These are phyloP conservation scores for Phytophthora pini DNA, from an alignment of 352 stramenopile species.

Conservation along the genomic window DNA sequence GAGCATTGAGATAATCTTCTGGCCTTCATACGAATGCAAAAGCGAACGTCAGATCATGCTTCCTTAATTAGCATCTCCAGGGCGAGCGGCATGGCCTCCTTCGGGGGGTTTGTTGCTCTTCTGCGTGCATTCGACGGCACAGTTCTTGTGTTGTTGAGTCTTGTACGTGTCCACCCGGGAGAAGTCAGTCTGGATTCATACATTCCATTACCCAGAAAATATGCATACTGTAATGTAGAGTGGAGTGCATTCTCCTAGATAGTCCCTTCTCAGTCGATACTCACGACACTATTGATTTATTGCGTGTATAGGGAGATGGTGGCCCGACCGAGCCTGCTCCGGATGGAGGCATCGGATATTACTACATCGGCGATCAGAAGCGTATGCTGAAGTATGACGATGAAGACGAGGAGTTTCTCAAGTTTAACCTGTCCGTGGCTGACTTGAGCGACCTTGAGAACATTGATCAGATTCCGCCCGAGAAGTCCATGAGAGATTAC, in stretches of 20 bases:
- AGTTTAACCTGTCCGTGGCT: constrained; percentile 72
- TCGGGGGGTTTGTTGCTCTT: constrained; percentile 23
- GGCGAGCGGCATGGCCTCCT: constrained; percentile 31
- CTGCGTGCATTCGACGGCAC: constrained; percentile 65
- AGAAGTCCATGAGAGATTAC: constrained; percentile 84
- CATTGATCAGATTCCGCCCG: constrained; percentile 61
- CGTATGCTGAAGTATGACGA: constrained; percentile 80
- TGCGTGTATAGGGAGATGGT: constrained; percentile 66
- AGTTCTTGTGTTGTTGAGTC: constrained; percentile 82
- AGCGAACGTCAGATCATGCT: constrained; percentile 67
- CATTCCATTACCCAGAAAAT: constrained; percentile 38
- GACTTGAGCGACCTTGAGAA: constrained; percentile 68
- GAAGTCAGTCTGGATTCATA: constrained; percentile 91
- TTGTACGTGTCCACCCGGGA: constrained; percentile 69
- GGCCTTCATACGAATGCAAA: constrained; percentile 91
- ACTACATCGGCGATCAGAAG: constrained; percentile 88
- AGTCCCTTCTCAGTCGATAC: constrained; percentile 9
- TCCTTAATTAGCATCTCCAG: constrained; percentile 89
- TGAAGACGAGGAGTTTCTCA: constrained; percentile 72
- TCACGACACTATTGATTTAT: constrained; percentile 24
- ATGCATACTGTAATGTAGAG: constrained; percentile 1
- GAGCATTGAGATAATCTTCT: constrained; percentile 67
- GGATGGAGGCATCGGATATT: constrained; percentile 84
- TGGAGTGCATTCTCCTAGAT: neutral
- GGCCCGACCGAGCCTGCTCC: constrained; percentile 73